These are phyloP conservation scores for Solanum sparsipilum DNA, from an alignment of 257 asterid genomes.

Conservation along the genomic window DNA sequence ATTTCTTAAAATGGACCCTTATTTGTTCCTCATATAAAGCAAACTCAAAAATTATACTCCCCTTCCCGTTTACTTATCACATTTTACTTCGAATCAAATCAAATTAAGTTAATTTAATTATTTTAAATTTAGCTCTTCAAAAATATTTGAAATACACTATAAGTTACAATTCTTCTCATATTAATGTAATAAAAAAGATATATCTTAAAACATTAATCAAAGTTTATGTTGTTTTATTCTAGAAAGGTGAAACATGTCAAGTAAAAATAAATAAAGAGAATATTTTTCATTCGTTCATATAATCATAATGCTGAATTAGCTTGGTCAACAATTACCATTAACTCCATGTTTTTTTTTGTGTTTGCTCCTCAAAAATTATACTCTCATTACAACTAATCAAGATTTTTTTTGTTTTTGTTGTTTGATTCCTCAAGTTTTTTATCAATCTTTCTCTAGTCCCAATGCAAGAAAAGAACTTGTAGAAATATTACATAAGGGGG, in stretches of 20 bases:
- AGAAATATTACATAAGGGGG: constrained; percentile 11
- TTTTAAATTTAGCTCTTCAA: not conserved
- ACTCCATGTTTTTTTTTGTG: not conserved
- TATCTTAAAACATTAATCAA: not conserved
- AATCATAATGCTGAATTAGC: not conserved
- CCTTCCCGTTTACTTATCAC: not conserved
- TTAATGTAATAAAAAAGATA: not conserved
- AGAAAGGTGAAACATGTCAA: not conserved
- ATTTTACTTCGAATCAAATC: not conserved
- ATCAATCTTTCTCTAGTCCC: constrained; percentile 58
- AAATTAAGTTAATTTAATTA: not conserved
- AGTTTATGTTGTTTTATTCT: not conserved
- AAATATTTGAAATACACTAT: not conserved
- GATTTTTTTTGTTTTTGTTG: not conserved
- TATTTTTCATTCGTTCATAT: not conserved
- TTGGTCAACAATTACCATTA: not conserved
- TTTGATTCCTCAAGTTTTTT: constrained; percentile 10
- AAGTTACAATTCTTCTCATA: not conserved
- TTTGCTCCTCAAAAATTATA: not conserved
- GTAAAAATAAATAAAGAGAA: no score
- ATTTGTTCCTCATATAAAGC: constrained; percentile 26
- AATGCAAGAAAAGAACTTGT: constrained; percentile 38
- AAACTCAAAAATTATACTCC: constrained; percentile 21
- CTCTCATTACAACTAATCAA: constrained; percentile 22
- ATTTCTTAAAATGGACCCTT: constrained; percentile 25